Base-by-base conservation (phyloP, 2,329 filamentous ascomycete genomes). In the Paecilomyces fulvus region DNA sequence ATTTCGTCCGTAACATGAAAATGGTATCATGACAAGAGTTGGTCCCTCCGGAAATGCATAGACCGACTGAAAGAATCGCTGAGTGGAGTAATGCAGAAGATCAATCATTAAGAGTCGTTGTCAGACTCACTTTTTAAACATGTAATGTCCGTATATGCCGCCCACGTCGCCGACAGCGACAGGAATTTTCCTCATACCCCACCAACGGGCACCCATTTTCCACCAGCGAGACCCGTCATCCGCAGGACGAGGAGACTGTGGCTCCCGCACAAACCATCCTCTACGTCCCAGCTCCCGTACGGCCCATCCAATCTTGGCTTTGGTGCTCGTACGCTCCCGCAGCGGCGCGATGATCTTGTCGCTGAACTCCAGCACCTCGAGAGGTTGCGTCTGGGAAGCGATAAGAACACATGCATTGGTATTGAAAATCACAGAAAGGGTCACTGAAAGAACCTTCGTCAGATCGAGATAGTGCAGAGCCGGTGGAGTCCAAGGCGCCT, bases 151-250 rank as follows among this genome's bases (percentile, higher is more conserved):
- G 65, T 83, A 83, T 64, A 83, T 77, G 3, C 81, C 81, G 23
- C 80, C 80, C 5, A 83, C 80, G 57, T 83, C 80, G 8, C 79
- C 77, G 33, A 77, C 72, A 12, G 77, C 79, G 59, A 83, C 77
- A 2, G 81, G 80, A 25, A 82, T 72, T 69, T 84, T 94, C 60
- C 88, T 81, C 84, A 91, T 91, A 37, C 89, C 89, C 89, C 89
- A 92, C 75, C 85, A 89, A 64, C 84, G 83, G 52, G 89, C 89
- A 30, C 89, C 89, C 86, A 90, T 88, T 77, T 94, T 94, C 89
- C 89, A 94, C 65, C 77, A 75, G 30, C 85, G 77, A 51, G 76
- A 71, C 1, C 84, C 84, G 62, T 85, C 81, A 67, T 87, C 83
- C 1, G 64, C 53, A 30, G 57, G 58, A 55, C 62, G 62, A 52